Percentiles rank a stretch among this genome's conserved stretches.
Evolutionary conservation across 2,329 filamentous ascomycete genomes (phyloP).

Genomic region (Arthrinium phaeospermum): DNA sequence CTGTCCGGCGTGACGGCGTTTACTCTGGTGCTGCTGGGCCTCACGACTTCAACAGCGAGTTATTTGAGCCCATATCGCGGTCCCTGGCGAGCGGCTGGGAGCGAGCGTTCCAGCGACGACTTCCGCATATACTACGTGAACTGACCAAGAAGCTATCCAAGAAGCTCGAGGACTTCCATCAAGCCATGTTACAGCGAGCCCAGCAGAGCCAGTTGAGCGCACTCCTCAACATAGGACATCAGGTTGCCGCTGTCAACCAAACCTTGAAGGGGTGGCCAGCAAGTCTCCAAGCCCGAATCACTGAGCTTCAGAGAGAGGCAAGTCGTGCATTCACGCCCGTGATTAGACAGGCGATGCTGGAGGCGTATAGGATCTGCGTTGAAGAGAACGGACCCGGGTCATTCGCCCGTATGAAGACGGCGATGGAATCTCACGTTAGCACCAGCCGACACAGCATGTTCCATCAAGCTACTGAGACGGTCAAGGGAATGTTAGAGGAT

Average conservation of each 20-base stretch:
- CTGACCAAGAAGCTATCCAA: slow-evolving; percentile 8
- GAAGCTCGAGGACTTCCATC: slow-evolving; percentile 10
- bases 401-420: slow-evolving; percentile 54
- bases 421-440: slow-evolving; percentile 53
- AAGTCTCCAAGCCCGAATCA: neutral
- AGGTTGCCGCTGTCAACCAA: neutral
- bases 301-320: slow-evolving; percentile 14
- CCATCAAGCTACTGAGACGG: slow-evolving; percentile 45
- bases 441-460: slow-evolving; percentile 54
- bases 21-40: slow-evolving; percentile 36
- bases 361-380: slow-evolving; percentile 6
- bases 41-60: slow-evolving; percentile 35
- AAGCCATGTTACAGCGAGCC: neutral
- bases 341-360: neutral
- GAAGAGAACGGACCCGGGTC: slow-evolving; percentile 3
- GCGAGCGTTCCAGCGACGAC: neutral
- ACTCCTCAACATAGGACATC: neutral
- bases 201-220: neutral
- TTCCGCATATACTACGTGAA: neutral
- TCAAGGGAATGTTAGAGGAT: slow-evolving; percentile 44
- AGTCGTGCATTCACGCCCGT: slow-evolving; percentile 21
- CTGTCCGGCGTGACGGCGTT: slow-evolving; percentile 36
- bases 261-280: neutral
- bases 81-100: neutral
- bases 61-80: slow-evolving; percentile 33